Conservation (phyloP, 371 early-diverging fungal species). For the Apophysomyces ossiformis region DNA sequence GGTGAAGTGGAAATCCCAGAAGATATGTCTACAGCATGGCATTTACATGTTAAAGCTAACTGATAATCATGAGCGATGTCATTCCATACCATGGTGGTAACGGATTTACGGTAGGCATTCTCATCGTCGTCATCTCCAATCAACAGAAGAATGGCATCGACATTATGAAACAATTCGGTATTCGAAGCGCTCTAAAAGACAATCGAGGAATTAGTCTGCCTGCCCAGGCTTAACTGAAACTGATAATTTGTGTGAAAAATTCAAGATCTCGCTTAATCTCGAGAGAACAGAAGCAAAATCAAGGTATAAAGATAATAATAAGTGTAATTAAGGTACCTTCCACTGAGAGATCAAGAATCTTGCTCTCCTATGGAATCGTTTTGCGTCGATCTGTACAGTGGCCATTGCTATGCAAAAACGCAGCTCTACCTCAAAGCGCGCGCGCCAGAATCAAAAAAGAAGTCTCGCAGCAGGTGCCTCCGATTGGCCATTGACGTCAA, state of each 20-base stretch:
- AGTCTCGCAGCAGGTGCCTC: too few relatives aligned
- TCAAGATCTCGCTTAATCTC: background rate
- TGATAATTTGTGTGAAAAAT: background rate
- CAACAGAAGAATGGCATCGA: constrained; percentile 64
- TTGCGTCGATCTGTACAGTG: constrained; percentile 60
- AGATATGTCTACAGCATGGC: constrained; percentile 81
- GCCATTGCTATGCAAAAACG: constrained; percentile 29
- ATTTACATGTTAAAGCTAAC: background rate
- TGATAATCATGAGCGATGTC: background rate
- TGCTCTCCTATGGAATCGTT: constrained; percentile 66
- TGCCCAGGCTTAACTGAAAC: constrained; percentile 8
- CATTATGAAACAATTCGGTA: constrained; percentile 58
- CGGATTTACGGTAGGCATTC: constrained; percentile 71
- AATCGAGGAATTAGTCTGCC: constrained; percentile 3
- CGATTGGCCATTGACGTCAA: too few relatives aligned
- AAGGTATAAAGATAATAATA: background rate
- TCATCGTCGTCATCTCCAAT: constrained; percentile 70
- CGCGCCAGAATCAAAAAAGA: background rate
- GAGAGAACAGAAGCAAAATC: background rate
- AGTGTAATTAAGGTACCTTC: constrained; percentile 48
- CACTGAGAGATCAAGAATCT: constrained; percentile 55
- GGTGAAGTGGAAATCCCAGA: constrained; percentile 92
- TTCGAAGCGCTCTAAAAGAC: constrained; percentile 36
- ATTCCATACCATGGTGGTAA: constrained; percentile 59
- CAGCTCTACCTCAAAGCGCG: too few relatives aligned